Evolutionary conservation across 108 stramenopile genomes (phyloP), one percentile per base, ranked within the genome.

Genomic region (Chaetoceros muelleri): DNA sequence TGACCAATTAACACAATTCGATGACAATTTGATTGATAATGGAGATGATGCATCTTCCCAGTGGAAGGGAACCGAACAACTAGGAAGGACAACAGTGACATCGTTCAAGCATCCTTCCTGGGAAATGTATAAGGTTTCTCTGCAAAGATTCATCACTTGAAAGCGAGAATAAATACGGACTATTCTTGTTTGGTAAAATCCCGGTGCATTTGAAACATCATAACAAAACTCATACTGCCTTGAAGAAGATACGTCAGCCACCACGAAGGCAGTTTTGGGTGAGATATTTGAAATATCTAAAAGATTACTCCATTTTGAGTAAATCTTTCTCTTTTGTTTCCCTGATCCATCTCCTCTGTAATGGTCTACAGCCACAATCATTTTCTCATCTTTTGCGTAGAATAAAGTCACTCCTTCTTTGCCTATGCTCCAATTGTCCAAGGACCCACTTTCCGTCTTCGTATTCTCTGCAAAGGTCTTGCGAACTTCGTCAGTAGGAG

Each of bases 241-340:
- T 3, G 63, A 45, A 18, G 81, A 82, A 57, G 62, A 50, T 22
- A 56, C 27, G 58, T 84, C 81, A 30, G 84, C 87, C 17, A 89
- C 69, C 16, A 68, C 70, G 30, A 81, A 67, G 1, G 82, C 70
- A 31, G 80, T 81, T 54, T 84, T 82, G 1, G 87, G 83, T 58
- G 84, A 76, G 28, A 81, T 79, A 48, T 80, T 89, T 0, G 81
- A 79, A 22, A 89, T 60, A 52, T 89, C 87, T 55, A 89, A 65
- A 0, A 79, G 75, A 3, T 66, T 46, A 13, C 73, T 67, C 87
- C 87, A 89, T 24, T 77, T 73, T 16, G 86, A 82, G 18, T 59
- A 49, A 24, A 67, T 54, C 2, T 31, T 10, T 19, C 25, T 60
- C 27, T 65, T 28, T 13, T 28, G 28, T 28, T 45, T 45, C 17